Evolutionary conservation across 768 basidiomycete genomes (phyloP).

Genomic region (Russula vinacea): DNA sequence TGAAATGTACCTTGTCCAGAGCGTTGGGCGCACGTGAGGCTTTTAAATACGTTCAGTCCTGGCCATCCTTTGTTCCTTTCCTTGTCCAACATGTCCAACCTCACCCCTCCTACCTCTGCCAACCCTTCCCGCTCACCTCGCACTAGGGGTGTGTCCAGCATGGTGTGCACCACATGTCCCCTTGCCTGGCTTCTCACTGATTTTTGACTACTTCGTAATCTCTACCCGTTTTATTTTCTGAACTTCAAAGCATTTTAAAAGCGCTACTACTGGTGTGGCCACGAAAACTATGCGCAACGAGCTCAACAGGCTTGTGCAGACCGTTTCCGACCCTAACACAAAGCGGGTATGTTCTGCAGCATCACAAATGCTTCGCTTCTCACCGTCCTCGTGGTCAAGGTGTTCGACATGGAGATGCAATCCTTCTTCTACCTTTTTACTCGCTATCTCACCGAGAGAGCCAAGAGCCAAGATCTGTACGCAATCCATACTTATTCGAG

Average conservation of each 20-base stretch:
- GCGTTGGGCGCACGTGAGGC: conserved; percentile 9
- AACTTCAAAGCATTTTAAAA: conserved; percentile 36
- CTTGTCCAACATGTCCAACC: conserved; percentile 29
- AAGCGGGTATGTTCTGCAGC: conserved; percentile 49
- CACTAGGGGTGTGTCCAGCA: conserved; percentile 29
- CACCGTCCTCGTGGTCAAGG: conserved; percentile 41
- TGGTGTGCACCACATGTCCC: conserved; percentile 20
- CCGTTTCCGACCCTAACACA: conserved; percentile 51
- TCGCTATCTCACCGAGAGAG: conserved; percentile 85
- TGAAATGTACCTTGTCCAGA: conserved; percentile 5
- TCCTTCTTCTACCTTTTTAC: conserved; percentile 92
- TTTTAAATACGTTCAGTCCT: background rate
- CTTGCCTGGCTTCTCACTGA: conserved; percentile 1
- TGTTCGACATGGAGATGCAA: conserved; percentile 90
- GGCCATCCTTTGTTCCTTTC: background rate
- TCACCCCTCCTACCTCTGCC: conserved; percentile 2
- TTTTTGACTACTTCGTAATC: background rate
- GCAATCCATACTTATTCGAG: conserved; percentile 27
- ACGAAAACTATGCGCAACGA: conserved; percentile 65
- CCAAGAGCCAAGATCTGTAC: conserved; percentile 85
- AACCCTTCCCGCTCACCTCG: conserved; percentile 21
- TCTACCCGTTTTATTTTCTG: background rate
- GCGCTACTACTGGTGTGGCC: conserved; percentile 46
- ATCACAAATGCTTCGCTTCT: background rate
- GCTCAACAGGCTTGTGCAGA: conserved; percentile 60